Base-by-base conservation (phyloP, 805 yeast genomes). In the Wickerhamiella hasegawae region DNA sequence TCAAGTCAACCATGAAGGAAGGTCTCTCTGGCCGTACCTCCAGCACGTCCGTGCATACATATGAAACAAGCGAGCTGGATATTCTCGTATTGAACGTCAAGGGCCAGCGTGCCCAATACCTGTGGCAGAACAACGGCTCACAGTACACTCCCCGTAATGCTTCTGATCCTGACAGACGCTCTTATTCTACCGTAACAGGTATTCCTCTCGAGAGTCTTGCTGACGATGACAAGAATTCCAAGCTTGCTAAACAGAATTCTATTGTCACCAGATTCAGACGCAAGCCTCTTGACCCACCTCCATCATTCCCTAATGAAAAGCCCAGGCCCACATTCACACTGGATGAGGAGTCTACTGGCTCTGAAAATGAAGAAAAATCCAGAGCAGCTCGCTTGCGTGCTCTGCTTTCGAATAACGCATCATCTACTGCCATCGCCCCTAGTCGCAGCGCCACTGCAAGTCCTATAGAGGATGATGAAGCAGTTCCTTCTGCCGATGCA, bases 1-100 rank as follows among this genome's bases (percentile, higher is more conserved):
- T 81, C 24, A 79, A 77, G 46, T 66, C 71, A 15, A 75, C 84
- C 0, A 79, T 80, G 18, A 79, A 75, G 46, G 90, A 81, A 48
- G 63, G 49, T 10, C 30, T 46, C 12, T 27, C 41, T 5, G 51
- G 52, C 20, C 44, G 45, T 31, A 36, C 40, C 19, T 29, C 39
- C 12, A 41, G 36, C 14, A 25, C 15, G 8, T 38, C 39, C 10
- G 37, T 41, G 19, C 41, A 38, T 14, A 47, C 41, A 35, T 44
- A 43, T 39, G 52, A 48, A 39, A 45, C 52, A 9, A 27, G 37
- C 9, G 44, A 46, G 12, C 32, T 47, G 9, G 46, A 38, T 9
- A 33, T 37, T 5, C 36, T 48, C 14, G 44, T 43, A 2, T 33
- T 33, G 5, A 43, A 40, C 25, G 43, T 34, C 6, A 38, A 45